Conservation (phyloP, 2,329 filamentous ascomycete species). For the Stemphylium beticola region DNA sequence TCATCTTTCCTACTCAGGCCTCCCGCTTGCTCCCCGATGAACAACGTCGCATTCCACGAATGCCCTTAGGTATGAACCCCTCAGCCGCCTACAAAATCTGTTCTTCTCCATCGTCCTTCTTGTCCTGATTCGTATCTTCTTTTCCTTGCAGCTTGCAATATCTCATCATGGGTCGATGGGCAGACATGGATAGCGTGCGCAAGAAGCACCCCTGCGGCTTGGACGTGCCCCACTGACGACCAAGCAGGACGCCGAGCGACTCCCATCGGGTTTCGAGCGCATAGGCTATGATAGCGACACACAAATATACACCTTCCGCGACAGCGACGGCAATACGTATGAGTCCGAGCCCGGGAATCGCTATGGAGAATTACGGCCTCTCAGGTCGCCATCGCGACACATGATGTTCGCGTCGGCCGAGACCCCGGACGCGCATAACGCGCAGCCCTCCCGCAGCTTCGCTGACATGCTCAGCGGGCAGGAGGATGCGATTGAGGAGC, state of each 20-base stretch:
- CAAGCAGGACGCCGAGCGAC: conserved; percentile 56
- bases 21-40: too few species aligned
- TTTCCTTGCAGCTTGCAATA: background rate
- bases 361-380: conserved; percentile 55
- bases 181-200: conserved; percentile 31
- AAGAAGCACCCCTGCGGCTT: background rate
- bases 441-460: conserved; percentile 10
- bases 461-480: conserved; percentile 17
- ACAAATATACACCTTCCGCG: conserved; percentile 60
- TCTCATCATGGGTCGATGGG: conserved; percentile 34
- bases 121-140: too few species aligned
- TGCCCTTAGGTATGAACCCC: too few species aligned
- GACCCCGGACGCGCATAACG: background rate
- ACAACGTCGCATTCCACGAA: too few species aligned
- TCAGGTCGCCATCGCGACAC: conserved; percentile 10
- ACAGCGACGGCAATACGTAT: conserved; percentile 57
- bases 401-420: background rate
- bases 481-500: conserved; percentile 24
- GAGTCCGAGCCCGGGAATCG: conserved; percentile 58
- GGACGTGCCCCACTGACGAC: background rate
- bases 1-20: too few species aligned
- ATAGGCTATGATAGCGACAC: conserved; percentile 64
- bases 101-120: too few species aligned
- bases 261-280: conserved; percentile 62
- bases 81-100: too few species aligned